Evolutionary conservation across 2,329 filamentous ascomycete species (phyloP).

Genomic region (Fusarium poae): DNA sequence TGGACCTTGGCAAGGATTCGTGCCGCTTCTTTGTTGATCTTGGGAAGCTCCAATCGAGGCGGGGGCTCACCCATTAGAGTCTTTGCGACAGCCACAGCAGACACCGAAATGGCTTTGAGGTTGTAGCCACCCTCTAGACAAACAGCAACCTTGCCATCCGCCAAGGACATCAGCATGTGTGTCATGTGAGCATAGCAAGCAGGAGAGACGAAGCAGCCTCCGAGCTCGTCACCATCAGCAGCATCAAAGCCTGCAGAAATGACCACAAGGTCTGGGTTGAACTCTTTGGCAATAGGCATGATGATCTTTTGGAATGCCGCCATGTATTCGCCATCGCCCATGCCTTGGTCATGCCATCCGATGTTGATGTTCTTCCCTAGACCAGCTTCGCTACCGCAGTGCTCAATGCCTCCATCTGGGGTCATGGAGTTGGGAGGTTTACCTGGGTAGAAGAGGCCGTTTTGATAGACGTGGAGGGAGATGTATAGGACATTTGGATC

Average conservation of each 20-base stretch:
- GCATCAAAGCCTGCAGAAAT: conserved; percentile 97
- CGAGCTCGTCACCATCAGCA: conserved; percentile 91
- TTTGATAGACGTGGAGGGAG: conserved; percentile 88
- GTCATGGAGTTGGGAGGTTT: conserved; percentile 68
- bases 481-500: conserved; percentile 97
- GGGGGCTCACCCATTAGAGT: conserved; percentile 97
- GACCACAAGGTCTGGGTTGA: conserved; percentile 93
- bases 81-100: conserved; percentile 88
- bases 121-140: conserved; percentile 98
- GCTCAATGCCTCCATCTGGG: conserved; percentile 72
- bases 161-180: conserved; percentile 97
- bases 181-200: conserved; percentile 98
- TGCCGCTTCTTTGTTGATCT: conserved; percentile 69
- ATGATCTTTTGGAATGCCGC: conserved; percentile 95
- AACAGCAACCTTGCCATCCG: conserved; percentile 88
- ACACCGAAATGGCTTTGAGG: conserved; percentile 89
- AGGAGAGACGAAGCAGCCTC: conserved; percentile 92
- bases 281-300: conserved; percentile 95
- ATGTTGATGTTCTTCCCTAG: conserved; percentile 76
- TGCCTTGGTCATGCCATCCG: conserved; percentile 76
- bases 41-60: conserved; percentile 67
- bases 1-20: conserved; percentile 70
- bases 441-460: conserved; percentile 88
- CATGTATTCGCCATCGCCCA: conserved; percentile 97
- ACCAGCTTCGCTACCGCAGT: conserved; percentile 68